phyloP scores from a whole-genome alignment of 2,329 filamentous ascomycete species.

The Raffaelea deltoideospora region DNA sequence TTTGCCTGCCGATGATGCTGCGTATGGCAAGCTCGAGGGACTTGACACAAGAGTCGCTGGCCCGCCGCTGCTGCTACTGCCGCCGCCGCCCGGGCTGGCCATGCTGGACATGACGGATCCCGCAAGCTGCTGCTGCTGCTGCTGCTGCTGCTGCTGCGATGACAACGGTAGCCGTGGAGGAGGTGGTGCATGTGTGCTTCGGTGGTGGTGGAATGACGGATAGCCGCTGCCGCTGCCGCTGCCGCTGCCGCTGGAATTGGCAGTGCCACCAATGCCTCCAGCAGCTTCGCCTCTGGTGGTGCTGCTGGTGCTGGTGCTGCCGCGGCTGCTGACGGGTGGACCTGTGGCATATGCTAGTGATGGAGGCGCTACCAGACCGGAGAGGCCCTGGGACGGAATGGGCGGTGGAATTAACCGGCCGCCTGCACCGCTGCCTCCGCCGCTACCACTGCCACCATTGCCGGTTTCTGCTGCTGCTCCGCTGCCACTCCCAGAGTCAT shows the following conservation, averaged over 20 bases:
- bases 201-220: too few species aligned
- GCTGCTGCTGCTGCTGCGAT: background rate
- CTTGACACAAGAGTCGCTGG: constrained; percentile 4
- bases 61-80: background rate
- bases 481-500: too few species aligned
- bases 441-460: too few species aligned
- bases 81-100: constrained; percentile 2
- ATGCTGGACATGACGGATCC: constrained; percentile 7
- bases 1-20: background rate
- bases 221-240: too few species aligned
- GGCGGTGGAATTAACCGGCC: background rate
- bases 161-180: too few species aligned
- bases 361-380: background rate
- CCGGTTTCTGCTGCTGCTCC: too few species aligned
- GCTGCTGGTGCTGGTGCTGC: constrained; percentile 1
- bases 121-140: background rate
- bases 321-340: constrained; percentile 1
- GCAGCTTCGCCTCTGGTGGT: background rate
- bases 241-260: background rate
- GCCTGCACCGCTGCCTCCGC: too few species aligned
- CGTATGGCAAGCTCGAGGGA: constrained; percentile 3
- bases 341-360: background rate
- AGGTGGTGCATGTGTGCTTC: too few species aligned
- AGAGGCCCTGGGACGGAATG: background rate
- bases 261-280: background rate